These are phyloP conservation scores for Penicillium sp. DNA, from an alignment of 2,329 filamentous ascomycete species.

Conservation along the genomic window DNA sequence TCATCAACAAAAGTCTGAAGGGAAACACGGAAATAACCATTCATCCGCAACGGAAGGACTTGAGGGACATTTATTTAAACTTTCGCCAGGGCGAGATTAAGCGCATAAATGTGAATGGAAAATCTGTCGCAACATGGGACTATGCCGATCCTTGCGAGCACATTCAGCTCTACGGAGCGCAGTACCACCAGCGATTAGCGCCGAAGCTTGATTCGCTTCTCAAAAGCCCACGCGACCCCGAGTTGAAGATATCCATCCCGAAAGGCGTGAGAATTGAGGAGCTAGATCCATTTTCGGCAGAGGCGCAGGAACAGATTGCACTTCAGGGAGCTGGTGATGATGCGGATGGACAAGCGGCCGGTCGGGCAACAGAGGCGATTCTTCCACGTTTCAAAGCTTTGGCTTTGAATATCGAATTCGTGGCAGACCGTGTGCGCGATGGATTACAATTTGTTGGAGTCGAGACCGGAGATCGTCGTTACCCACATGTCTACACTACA, in stretches of 20 bases:
- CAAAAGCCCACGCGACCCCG: constrained; percentile 53
- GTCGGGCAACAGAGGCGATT: constrained; percentile 39
- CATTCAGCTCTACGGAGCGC: constrained; percentile 56
- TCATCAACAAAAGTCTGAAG: constrained; percentile 69
- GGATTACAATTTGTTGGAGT: constrained; percentile 90
- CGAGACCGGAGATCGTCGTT: constrained; percentile 74
- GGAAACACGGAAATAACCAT: constrained; percentile 82
- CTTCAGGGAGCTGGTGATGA: constrained; percentile 42
- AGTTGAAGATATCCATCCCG: constrained; percentile 61
- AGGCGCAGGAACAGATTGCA: constrained; percentile 47
- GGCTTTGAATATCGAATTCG: constrained; percentile 72
- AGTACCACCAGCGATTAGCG: constrained; percentile 75
- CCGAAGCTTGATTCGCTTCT: constrained; percentile 63
- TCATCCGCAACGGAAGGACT: constrained; percentile 59
- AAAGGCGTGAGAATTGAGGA: constrained; percentile 62
- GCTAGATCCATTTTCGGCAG: constrained; percentile 53
- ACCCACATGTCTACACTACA: constrained; percentile 87
- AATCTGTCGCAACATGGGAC: constrained; percentile 38
- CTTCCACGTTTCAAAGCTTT: constrained; percentile 58
- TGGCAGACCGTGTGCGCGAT: constrained; percentile 72
- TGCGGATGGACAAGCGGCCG: constrained; percentile 36
- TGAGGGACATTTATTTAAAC: constrained; percentile 59
- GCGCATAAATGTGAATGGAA: constrained; percentile 49
- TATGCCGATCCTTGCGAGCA: constrained; percentile 48
- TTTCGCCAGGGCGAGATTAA: constrained; percentile 62